Percentiles rank a stretch among this genome's conserved stretches.
phyloP scores from a whole-genome alignment of 768 basidiomycete genomes.

The Psilocybe subaeruginosa region DNA sequence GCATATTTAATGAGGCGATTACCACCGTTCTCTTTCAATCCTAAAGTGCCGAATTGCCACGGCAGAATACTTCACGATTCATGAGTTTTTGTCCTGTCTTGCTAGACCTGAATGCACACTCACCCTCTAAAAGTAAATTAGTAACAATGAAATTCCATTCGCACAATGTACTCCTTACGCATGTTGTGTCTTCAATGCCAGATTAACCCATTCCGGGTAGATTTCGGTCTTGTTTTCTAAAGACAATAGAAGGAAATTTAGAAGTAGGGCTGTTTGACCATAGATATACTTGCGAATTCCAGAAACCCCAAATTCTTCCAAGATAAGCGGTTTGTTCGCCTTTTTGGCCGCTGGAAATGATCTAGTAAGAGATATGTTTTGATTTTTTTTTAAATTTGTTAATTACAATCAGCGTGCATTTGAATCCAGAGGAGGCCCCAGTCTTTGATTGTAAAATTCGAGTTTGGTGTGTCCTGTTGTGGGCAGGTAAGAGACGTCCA shows the following conservation, averaged over 20 bases:
- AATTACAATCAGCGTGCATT: slow-evolving; percentile 48
- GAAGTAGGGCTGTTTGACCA: not conserved
- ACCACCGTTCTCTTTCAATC: slow-evolving; percentile 51
- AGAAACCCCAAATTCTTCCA: slow-evolving; percentile 64
- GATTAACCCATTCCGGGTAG: slow-evolving; percentile 55
- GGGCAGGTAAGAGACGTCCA: not conserved
- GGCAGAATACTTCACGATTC: slow-evolving; percentile 45
- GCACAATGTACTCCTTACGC: slow-evolving; percentile 33
- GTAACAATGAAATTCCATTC: not conserved
- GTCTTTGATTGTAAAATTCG: slow-evolving; percentile 48
- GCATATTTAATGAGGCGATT: slow-evolving; percentile 58
- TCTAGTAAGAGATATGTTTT: not conserved
- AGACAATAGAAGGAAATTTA: not conserved
- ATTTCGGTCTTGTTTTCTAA: slow-evolving; percentile 51
- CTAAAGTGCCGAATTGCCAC: slow-evolving; percentile 57
- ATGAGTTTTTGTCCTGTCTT: not conserved
- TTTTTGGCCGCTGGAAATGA: slow-evolving; percentile 44
- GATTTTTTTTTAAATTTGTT: not conserved
- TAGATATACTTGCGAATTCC: slow-evolving; percentile 38
- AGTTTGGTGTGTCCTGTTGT: slow-evolving; percentile 46
- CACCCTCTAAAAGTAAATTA: slow-evolving; percentile 14
- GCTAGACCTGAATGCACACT: not conserved
- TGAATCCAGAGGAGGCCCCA: slow-evolving; percentile 49
- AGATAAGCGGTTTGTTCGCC: slow-evolving; percentile 45
- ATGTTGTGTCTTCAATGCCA: slow-evolving; percentile 50